Evolutionary conservation across 2,329 filamentous ascomycete genomes (phyloP), one percentile per base, ranked within the genome.

Genomic region (Lojkania enalia): DNA sequence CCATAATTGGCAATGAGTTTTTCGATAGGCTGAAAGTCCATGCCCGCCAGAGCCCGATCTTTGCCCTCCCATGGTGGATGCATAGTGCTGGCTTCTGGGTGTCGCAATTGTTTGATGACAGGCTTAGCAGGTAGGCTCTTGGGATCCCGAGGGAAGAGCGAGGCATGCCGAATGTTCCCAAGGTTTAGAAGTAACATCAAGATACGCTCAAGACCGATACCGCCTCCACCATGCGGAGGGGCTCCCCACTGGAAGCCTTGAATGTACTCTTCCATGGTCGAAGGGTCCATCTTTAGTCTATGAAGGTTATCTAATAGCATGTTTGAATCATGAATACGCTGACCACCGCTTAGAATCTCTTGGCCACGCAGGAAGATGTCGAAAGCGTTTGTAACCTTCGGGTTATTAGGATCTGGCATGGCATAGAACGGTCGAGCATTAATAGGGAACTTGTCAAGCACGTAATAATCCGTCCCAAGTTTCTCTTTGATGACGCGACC

Each of bases 1-100:
- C 91, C 91, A 58, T 96, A 96, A 70, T 96, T 96, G 63, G 90
- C 90, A 67, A 96, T 90, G 31, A 96, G 83, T 64, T 95, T 87
- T 66, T 91, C 88, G 4, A 96, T 67, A 0, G 88, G 79, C 39
- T 90, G 90, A 42, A 87, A 75, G 38, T 84, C 77, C 5, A 76
- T 73, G 39, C 72, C 66, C 11, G 76, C 76, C 2, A 68, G 39
- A 35, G 66, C 70, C 39, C 74, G 69, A 70, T 80, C 62, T 74
- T 77, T 44, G 71, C 77, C 55, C 64, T 70, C 75, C 84, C 84
- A 87, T 21, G 80, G 75, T 49, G 87, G 79, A 60, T 84, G 81
- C 53, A 88, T 79, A 0, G 91, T 96, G 63, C 90, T 90, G 5
- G 90, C 87, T 55, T 95, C 88, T 3, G 90, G 89, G 65, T 96